phyloP scores from a whole-genome alignment of 495 filamentous ascomycete species.

The Corynascus novoguineensis region DNA sequence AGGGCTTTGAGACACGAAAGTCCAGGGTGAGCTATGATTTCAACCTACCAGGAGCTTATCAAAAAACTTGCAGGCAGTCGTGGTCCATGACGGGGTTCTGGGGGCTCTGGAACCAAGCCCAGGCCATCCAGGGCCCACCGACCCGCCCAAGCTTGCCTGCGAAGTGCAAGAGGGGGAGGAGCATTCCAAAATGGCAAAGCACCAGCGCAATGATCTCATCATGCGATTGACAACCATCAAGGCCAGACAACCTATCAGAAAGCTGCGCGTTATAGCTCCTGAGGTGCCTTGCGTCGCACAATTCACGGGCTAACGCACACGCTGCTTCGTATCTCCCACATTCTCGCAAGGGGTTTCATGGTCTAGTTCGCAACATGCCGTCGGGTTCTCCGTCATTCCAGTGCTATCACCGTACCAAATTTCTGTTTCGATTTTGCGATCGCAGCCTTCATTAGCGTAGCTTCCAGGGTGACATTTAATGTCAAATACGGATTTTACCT shows the following conservation, averaged over 20 bases:
- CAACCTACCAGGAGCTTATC: slow-evolving; percentile 1
- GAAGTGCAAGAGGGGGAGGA: neutral
- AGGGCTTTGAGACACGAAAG: slow-evolving; percentile 14
- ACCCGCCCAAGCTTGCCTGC: neutral
- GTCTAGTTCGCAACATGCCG: neutral
- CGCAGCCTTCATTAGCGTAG: neutral
- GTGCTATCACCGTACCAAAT: slow-evolving; percentile 1
- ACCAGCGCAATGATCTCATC: slow-evolving; percentile 31
- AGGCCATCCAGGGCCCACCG: neutral
- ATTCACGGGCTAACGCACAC: neutral
- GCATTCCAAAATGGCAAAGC: neutral
- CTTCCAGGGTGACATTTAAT: neutral
- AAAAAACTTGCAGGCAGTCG: slow-evolving; percentile 7
- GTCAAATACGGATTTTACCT: neutral
- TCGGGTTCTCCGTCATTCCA: neutral
- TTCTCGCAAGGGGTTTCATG: neutral
- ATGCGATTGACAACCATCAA: slow-evolving; percentile 24
- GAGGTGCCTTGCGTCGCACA: neutral
- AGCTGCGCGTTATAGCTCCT: neutral
- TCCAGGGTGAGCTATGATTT: slow-evolving; percentile 2
- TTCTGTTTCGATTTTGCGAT: neutral
- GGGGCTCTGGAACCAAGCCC: neutral
- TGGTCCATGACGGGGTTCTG: slow-evolving; percentile 1
- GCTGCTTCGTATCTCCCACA: neutral
- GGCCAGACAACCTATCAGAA: slow-evolving; percentile 13